Percentiles rank a stretch among this genome's conserved stretches.
phyloP scores from a whole-genome alignment of 768 basidiomycete species.

The Termitomyces sp. region DNA sequence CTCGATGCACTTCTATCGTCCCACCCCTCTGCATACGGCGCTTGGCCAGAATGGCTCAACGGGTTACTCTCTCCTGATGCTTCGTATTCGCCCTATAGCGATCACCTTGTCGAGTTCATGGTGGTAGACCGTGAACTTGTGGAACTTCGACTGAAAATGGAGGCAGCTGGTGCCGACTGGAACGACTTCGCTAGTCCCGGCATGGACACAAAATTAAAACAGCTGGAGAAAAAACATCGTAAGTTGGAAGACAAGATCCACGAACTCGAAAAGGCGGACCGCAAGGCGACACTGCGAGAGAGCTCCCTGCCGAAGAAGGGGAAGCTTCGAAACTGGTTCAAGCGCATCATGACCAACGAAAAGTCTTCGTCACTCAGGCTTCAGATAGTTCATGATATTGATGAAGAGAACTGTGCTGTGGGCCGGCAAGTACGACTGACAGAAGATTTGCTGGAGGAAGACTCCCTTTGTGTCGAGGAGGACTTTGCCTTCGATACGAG shows the following conservation, averaged over 20 bases:
- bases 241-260: conserved; percentile 30
- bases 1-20: conserved; percentile 12
- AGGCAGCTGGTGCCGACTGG: conserved; percentile 9
- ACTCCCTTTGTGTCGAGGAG: not conserved
- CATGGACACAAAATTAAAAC: conserved; percentile 35
- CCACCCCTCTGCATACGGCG: conserved; percentile 11
- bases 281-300: conserved; percentile 21
- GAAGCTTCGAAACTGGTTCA: conserved; percentile 60
- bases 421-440: conserved; percentile 30
- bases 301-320: conserved; percentile 31
- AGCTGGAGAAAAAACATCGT: conserved; percentile 37
- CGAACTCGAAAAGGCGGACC: conserved; percentile 20
- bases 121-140: conserved; percentile 25
- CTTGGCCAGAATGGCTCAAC: conserved; percentile 39
- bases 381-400: conserved; percentile 36
- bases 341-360: conserved; percentile 46
- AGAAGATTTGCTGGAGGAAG: conserved; percentile 1
- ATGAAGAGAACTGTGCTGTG: conserved; percentile 34
- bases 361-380: conserved; percentile 25
- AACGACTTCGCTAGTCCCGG: conserved; percentile 12
- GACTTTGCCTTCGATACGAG: conserved; percentile 27
- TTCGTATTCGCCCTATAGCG: conserved; percentile 28
- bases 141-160: conserved; percentile 17
- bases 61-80: conserved; percentile 21
- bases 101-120: conserved; percentile 20